phyloP scores from a whole-genome alignment of 306 rosid species.

The Castanea sativa region DNA sequence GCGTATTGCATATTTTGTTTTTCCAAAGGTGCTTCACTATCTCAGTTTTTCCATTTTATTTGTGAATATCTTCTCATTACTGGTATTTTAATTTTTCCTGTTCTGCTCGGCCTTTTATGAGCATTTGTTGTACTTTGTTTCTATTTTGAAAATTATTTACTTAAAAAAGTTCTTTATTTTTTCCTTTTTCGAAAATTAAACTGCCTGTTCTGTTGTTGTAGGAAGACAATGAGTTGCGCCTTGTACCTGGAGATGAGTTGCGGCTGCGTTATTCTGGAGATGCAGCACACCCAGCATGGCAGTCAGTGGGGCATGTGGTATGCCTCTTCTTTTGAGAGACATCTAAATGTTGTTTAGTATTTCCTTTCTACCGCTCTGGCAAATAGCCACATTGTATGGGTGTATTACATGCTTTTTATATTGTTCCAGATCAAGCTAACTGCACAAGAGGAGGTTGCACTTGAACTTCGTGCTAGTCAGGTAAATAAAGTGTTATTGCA shows the following conservation, averaged over 20 bases:
- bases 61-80: background rate
- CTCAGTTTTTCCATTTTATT: background rate
- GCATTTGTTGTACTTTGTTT: conserved; percentile 1
- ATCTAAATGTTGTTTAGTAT: background rate
- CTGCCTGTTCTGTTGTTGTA: conserved; percentile 32
- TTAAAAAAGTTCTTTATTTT: background rate
- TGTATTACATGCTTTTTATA: background rate
- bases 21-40: conserved; percentile 68
- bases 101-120: background rate
- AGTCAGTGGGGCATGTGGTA: conserved; percentile 99
- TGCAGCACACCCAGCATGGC: conserved; percentile 99
- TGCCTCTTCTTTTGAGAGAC: conserved; percentile 10
- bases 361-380: background rate
- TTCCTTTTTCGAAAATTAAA: conserved; percentile 10
- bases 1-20: conserved; percentile 95
- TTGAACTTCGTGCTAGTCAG: conserved; percentile 98
- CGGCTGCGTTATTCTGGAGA: conserved; percentile 97
- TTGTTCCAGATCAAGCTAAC: conserved; percentile 85
- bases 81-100: background rate
- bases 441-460: conserved; percentile 97
- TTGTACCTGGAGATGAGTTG: conserved; percentile 98
- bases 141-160: background rate
- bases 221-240: conserved; percentile 99
- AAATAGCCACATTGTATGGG: background rate
- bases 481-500: conserved; percentile 33